These are phyloP conservation scores for Diphasiastrum complanatum DNA, from an alignment of 83 land plant genomes.

Conservation along the genomic window DNA sequence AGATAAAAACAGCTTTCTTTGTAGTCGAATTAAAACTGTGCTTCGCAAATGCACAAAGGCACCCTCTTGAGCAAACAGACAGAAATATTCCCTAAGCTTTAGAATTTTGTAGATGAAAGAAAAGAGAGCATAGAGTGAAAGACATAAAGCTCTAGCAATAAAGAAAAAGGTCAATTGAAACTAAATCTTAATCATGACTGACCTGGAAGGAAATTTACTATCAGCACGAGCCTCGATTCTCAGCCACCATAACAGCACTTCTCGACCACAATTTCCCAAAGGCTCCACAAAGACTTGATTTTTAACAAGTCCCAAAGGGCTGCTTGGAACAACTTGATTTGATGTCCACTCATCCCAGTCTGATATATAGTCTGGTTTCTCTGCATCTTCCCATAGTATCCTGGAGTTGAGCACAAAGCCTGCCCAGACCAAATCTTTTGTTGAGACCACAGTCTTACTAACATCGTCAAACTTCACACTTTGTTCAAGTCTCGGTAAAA, in stretches of 20 bases:
- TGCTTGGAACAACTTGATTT: slow-evolving; percentile 35
- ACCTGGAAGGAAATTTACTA: slow-evolving; percentile 84
- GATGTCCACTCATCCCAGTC: slow-evolving; percentile 41
- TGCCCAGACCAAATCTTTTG: slow-evolving; percentile 71
- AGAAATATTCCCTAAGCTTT: too few relatives aligned
- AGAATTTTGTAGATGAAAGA: too few relatives aligned
- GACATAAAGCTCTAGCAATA: too few relatives aligned
- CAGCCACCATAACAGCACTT: slow-evolving; percentile 80
- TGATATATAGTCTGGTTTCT: slow-evolving; percentile 60
- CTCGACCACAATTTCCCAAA: slow-evolving; percentile 77
- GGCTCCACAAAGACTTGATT: slow-evolving; percentile 64
- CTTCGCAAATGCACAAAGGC: too few relatives aligned
- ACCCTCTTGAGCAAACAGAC: too few relatives aligned
- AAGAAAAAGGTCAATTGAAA: too few relatives aligned
- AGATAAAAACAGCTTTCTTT: too few relatives aligned
- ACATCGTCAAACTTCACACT: slow-evolving; percentile 40
- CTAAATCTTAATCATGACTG: too few relatives aligned
- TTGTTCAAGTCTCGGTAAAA: slow-evolving; percentile 37
- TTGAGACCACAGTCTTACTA: slow-evolving; percentile 36
- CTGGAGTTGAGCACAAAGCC: slow-evolving; percentile 80
- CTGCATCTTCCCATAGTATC: slow-evolving; percentile 63
- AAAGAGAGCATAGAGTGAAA: too few relatives aligned
- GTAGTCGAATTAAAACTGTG: too few relatives aligned
- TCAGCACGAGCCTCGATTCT: slow-evolving; percentile 84
- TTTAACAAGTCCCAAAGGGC: slow-evolving; percentile 49